phyloP scores from a whole-genome alignment of 202 grass and related monocot genomes.

The Zoysia matrella region DNA sequence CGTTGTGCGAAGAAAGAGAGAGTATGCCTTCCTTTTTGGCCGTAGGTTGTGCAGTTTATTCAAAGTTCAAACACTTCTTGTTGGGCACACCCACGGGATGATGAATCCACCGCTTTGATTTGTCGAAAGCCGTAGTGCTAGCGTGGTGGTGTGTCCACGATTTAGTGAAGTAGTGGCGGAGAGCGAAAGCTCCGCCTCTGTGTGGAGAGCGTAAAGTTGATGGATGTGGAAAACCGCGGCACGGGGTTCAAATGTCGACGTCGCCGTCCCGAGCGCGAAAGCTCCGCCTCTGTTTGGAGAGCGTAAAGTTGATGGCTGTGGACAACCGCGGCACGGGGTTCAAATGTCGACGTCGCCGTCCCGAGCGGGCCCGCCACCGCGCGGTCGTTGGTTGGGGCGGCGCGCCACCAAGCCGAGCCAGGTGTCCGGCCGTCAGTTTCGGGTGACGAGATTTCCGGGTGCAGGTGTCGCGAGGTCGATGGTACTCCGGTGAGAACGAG shows the following conservation, averaged over 20 bases:
- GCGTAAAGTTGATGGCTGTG: not conserved
- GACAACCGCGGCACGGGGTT: not conserved
- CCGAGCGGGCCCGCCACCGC: not conserved
- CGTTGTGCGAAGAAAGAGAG: not conserved
- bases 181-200: not conserved
- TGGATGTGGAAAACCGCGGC: not conserved
- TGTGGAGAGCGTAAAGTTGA: not conserved
- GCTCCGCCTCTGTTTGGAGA: not conserved
- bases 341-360: slow-evolving; percentile 12
- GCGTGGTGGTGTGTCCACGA: not conserved
- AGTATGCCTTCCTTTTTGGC: not conserved
- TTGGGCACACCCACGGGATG: not conserved
- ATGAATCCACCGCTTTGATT: not conserved
- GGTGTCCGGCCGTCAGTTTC: slow-evolving; percentile 31
- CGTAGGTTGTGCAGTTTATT: not conserved
- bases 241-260: not conserved
- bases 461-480: not conserved
- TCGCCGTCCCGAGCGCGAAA: not conserved
- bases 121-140: not conserved
- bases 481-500: too few relatives aligned
- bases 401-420: slow-evolving; percentile 9
- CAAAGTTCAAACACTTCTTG: not conserved
- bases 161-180: not conserved
- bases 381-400: slow-evolving; percentile 9
- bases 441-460: not conserved